A percentile compares a stretch with the other conserved stretches of the same genome.
These are phyloP conservation scores for Exophiala xenobiotica DNA, from an alignment of 2,329 filamentous ascomycete species.

Conservation along the genomic window DNA sequence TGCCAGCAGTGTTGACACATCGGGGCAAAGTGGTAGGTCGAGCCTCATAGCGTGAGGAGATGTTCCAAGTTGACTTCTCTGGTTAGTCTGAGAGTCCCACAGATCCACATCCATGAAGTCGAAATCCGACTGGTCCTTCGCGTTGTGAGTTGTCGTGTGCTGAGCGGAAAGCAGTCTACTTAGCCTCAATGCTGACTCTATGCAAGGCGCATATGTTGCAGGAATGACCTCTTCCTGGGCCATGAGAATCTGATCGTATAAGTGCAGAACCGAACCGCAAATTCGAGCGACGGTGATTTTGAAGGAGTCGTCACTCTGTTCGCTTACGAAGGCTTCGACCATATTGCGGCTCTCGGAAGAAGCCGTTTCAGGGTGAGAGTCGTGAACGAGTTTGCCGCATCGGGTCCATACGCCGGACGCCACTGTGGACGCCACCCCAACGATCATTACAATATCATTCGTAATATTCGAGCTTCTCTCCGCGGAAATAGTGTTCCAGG, in stretches of 20 bases:
- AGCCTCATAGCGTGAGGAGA: conserved; percentile 3
- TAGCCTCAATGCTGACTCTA: conserved; percentile 16
- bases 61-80: conserved; percentile 2
- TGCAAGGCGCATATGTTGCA: conserved; percentile 9
- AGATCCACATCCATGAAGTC: conserved; percentile 16
- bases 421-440: conserved; percentile 13
- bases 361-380: background rate
- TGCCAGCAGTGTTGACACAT: conserved; percentile 8
- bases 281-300: conserved; percentile 13
- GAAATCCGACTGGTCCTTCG: conserved; percentile 5
- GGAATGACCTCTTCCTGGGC: background rate
- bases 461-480: conserved; percentile 49
- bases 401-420: conserved; percentile 13
- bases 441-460: conserved; percentile 40
- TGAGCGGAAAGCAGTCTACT: background rate
- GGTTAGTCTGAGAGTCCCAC: conserved; percentile 13
- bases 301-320: conserved; percentile 2
- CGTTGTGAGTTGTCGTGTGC: background rate
- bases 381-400: background rate
- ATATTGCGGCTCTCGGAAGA: conserved; percentile 9
- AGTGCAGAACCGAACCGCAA: conserved; percentile 7
- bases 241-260: conserved; percentile 11
- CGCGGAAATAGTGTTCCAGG: conserved; percentile 44
- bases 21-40: conserved; percentile 18
- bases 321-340: conserved; percentile 9